A percentile compares a stretch with the other conserved stretches of the same genome.
Evolutionary conservation across 1,284 basidiomycete species (phyloP).

Genomic region (Cryptococcus hybrid): DNA sequence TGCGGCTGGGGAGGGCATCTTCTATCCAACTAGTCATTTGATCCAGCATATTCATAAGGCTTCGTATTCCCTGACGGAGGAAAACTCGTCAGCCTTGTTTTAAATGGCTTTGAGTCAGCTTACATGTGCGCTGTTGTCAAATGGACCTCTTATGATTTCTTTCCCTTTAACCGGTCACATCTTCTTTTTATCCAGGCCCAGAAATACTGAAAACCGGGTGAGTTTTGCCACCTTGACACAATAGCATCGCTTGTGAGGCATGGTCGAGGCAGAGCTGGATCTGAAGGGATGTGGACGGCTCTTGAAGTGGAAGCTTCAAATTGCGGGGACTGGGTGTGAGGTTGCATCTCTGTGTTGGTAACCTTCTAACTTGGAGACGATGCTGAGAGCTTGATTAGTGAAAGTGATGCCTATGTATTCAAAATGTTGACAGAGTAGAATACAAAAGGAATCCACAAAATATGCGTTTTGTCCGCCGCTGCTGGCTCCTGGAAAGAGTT

Average conservation of each 20-base stretch:
- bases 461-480: no score
- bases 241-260: slow-evolving; percentile 60
- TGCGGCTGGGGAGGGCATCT: slow-evolving; percentile 75
- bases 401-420: no score
- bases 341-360: no score
- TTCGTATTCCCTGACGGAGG: slow-evolving; percentile 14
- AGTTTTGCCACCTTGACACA: slow-evolving; percentile 64
- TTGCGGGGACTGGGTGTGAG: no score
- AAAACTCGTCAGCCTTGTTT: background rate
- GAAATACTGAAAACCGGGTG: slow-evolving; percentile 68
- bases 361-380: no score
- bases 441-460: no score
- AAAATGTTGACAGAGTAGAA: no score
- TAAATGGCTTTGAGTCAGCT: slow-evolving; percentile 32
- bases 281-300: slow-evolving; percentile 16
- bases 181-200: slow-evolving; percentile 68
- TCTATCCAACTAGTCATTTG: slow-evolving; percentile 75
- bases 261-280: slow-evolving; percentile 20
- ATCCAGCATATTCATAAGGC: slow-evolving; percentile 62
- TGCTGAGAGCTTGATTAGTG: no score
- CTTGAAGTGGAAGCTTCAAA: background rate
- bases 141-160: slow-evolving; percentile 29
- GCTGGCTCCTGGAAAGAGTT: no score
- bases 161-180: slow-evolving; percentile 70
- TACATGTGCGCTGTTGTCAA: slow-evolving; percentile 41